phyloP scores from a whole-genome alignment of 108 stramenopile genomes.

The Pseudonitzschia pungens region DNA sequence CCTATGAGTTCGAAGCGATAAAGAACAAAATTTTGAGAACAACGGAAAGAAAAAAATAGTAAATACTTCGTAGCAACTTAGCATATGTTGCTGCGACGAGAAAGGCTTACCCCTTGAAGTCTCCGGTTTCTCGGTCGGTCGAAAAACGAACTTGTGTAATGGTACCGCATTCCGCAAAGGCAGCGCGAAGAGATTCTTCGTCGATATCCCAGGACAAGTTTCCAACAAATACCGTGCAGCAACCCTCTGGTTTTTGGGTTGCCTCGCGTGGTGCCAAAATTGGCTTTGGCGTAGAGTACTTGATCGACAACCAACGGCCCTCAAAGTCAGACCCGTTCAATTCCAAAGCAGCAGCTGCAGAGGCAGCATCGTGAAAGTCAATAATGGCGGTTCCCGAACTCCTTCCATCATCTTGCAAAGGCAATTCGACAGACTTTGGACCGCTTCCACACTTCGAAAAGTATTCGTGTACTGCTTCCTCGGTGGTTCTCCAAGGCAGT shows the following conservation, averaged over 20 bases:
- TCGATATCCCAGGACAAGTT: slow-evolving; percentile 94
- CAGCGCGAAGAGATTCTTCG: slow-evolving; percentile 84
- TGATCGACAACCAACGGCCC: slow-evolving; percentile 90
- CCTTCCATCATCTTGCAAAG: slow-evolving; percentile 85
- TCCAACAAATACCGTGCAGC: slow-evolving; percentile 94
- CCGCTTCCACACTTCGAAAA: slow-evolving; percentile 83
- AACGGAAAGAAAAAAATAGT: background rate
- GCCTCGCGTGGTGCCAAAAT: slow-evolving; percentile 52
- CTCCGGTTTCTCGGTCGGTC: slow-evolving; percentile 93
- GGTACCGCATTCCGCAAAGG: slow-evolving; percentile 91
- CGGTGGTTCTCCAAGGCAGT: slow-evolving; percentile 90
- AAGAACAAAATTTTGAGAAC: background rate
- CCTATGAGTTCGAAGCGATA: background rate
- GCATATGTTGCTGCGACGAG: too few species aligned
- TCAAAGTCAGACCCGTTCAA: slow-evolving; percentile 89
- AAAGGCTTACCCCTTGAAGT: slow-evolving; percentile 91
- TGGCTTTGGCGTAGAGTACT: slow-evolving; percentile 70
- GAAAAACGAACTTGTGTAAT: slow-evolving; percentile 90
- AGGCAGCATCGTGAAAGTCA: slow-evolving; percentile 60
- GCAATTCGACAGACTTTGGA: slow-evolving; percentile 75
- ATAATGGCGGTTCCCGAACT: slow-evolving; percentile 87
- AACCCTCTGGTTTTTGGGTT: slow-evolving; percentile 80
- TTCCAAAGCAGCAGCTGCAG: slow-evolving; percentile 77
- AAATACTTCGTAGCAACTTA: too few species aligned
- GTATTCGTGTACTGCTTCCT: slow-evolving; percentile 89